These are phyloP conservation scores for Colletotrichum sp. DNA, from an alignment of 2,329 filamentous ascomycete genomes.

Conservation along the genomic window DNA sequence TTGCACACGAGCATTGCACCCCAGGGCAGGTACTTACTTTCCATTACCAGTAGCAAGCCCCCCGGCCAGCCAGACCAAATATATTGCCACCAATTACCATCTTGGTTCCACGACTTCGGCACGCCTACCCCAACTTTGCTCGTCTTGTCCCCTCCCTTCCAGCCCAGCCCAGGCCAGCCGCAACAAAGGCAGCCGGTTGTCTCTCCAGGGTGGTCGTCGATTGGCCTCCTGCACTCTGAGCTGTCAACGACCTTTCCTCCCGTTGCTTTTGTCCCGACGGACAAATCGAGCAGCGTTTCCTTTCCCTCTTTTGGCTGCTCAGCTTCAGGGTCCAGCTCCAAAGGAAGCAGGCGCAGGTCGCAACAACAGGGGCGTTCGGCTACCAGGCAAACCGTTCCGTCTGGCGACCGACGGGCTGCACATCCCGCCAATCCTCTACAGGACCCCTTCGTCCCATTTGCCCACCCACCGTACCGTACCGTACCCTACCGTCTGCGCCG, in stretches of 20 bases:
- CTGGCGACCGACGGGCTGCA: constrained; percentile 9
- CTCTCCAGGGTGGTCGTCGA: not conserved
- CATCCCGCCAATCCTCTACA: not conserved
- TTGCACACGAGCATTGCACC: not conserved
- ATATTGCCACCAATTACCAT: constrained; percentile 18
- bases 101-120: not conserved
- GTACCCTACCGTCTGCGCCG: not conserved
- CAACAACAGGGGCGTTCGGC: constrained; percentile 11
- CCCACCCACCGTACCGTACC: not conserved
- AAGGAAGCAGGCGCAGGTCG: constrained; percentile 2
- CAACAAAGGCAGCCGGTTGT: not conserved
- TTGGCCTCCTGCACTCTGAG: not conserved
- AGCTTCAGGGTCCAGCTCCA: constrained; percentile 17
- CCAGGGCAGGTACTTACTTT: not conserved
- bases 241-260: not conserved
- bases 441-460: not conserved
- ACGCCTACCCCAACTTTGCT: constrained; percentile 7
- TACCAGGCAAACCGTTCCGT: constrained; percentile 15
- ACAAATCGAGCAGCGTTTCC: not conserved
- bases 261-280: not conserved
- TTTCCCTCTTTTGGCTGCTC: constrained; percentile 1
- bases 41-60: not conserved
- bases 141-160: not conserved
- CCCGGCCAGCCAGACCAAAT: not conserved
- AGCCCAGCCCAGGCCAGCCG: not conserved